phyloP scores from a whole-genome alignment of 768 basidiomycete species.

The Agrocybe pediades region DNA sequence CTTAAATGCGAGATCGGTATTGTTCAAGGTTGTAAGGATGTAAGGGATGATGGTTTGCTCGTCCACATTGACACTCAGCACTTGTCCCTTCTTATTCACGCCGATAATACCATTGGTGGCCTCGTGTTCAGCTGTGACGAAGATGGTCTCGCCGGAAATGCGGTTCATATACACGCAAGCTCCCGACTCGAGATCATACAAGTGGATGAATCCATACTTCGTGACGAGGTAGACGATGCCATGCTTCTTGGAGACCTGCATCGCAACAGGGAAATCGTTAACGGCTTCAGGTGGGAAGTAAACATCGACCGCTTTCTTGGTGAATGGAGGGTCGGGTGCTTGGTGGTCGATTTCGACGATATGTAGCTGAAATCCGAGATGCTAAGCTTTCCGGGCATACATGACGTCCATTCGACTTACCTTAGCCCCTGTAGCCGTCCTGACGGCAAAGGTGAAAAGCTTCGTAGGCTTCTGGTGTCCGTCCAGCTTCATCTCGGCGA shows the following conservation, averaged over 20 bases:
- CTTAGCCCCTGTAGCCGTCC: constrained; percentile 98
- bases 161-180: constrained; percentile 99
- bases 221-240: constrained; percentile 97
- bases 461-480: constrained; percentile 86
- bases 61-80: constrained; percentile 94
- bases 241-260: constrained; percentile 98
- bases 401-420: constrained; percentile 43
- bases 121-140: constrained; percentile 97
- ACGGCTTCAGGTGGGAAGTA: constrained; percentile 99
- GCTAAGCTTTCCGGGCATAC: constrained; percentile 2
- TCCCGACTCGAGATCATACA: constrained; percentile 97
- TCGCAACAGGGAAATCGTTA: constrained; percentile 98
- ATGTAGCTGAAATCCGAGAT: constrained; percentile 68
- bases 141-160: constrained; percentile 98
- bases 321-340: constrained; percentile 88
- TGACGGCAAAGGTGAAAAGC: constrained; percentile 92
- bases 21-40: constrained; percentile 90
- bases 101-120: constrained; percentile 94
- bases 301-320: constrained; percentile 97
- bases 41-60: constrained; percentile 97
- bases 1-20: constrained; percentile 97
- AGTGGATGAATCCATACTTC: constrained; percentile 98
- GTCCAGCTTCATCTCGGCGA: constrained; percentile 89
- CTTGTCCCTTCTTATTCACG: constrained; percentile 99
- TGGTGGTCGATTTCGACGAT: constrained; percentile 98